Conservation (phyloP, 305 asterid species). For the Fraxinus greggii region DNA sequence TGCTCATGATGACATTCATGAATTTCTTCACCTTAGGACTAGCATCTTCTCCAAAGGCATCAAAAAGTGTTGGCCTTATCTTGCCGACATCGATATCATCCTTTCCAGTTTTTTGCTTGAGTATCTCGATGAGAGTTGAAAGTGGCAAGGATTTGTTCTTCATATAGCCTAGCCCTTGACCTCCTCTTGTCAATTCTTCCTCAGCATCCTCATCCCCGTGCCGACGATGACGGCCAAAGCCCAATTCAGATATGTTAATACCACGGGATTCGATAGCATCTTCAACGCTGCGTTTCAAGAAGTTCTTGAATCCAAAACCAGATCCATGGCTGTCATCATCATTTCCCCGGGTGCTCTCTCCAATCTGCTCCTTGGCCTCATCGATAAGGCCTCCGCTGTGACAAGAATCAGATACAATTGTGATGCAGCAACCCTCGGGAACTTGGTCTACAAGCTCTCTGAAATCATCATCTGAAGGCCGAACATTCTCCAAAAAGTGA, state of each 20-base stretch:
- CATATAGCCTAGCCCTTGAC: slow-evolving; percentile 27
- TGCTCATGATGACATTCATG: slow-evolving; percentile 76
- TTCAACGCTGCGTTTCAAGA: slow-evolving; percentile 57
- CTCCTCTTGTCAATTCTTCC: slow-evolving; percentile 30
- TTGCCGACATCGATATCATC: slow-evolving; percentile 90
- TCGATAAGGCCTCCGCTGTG: slow-evolving; percentile 96
- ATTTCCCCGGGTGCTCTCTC: slow-evolving; percentile 59
- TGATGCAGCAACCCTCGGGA: slow-evolving; percentile 63
- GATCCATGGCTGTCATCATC: slow-evolving; percentile 35
- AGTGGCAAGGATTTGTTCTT: slow-evolving; percentile 71
- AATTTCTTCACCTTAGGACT: slow-evolving; percentile 96
- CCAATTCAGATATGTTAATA: slow-evolving; percentile 42
- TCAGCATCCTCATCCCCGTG: slow-evolving; percentile 32
- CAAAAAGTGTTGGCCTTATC: slow-evolving; percentile 83
- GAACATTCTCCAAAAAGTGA: neutral
- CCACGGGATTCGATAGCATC: slow-evolving; percentile 83
- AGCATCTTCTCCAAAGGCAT: slow-evolving; percentile 83
- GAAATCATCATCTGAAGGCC: slow-evolving; percentile 78
- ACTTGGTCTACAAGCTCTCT: slow-evolving; percentile 55
- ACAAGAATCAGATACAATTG: slow-evolving; percentile 89
- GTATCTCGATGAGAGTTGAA: slow-evolving; percentile 76
- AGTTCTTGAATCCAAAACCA: slow-evolving; percentile 64
- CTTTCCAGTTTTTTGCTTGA: slow-evolving; percentile 89
- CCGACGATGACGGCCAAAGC: slow-evolving; percentile 33
- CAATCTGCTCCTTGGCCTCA: slow-evolving; percentile 90